Percentiles rank a stretch among this genome's conserved stretches.
These are phyloP conservation scores for Verticillium tricorpus DNA, from an alignment of 2,329 filamentous ascomycete species.

Conservation along the genomic window DNA sequence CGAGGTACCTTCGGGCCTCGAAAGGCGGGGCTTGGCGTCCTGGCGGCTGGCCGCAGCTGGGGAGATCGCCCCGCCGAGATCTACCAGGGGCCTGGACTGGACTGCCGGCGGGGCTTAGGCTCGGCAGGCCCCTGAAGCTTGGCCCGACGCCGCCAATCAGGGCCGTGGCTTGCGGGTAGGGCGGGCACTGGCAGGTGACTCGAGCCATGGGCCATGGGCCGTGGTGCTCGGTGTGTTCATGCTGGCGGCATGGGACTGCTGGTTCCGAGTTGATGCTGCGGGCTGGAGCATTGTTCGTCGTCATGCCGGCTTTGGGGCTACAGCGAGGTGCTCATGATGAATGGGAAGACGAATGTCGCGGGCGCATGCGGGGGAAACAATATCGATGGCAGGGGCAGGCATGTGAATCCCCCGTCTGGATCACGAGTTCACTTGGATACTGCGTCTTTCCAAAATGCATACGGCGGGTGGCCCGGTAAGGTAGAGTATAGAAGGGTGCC, in stretches of 20 bases:
- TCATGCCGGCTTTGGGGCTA: not conserved
- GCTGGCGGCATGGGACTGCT: not conserved
- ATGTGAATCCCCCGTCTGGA: not conserved
- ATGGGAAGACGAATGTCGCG: not conserved
- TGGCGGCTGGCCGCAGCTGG: not conserved
- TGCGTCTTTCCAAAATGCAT: not conserved
- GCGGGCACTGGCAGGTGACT: not conserved
- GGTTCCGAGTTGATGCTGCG: not conserved
- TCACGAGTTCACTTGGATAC: not conserved
- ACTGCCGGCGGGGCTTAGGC: slow-evolving; percentile 1
- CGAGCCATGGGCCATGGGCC: too few relatives aligned
- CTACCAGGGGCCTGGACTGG: not conserved
- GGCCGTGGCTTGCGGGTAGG: not conserved
- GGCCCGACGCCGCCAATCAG: not conserved
- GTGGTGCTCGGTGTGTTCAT: too few relatives aligned
- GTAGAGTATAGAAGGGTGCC: too few relatives aligned
- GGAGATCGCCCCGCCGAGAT: not conserved
- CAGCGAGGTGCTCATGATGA: not conserved
- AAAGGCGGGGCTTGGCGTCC: too few relatives aligned
- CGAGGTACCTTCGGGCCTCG: too few relatives aligned
- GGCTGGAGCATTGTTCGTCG: not conserved
- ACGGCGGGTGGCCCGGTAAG: not conserved
- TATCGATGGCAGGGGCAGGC: not conserved
- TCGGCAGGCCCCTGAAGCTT: slow-evolving; percentile 2
- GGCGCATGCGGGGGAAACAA: too few relatives aligned